A percentile compares a stretch with the other conserved stretches of the same genome.
Evolutionary conservation across 2,329 filamentous ascomycete genomes (phyloP).

Genomic region (Dactylellina cionopaga): DNA sequence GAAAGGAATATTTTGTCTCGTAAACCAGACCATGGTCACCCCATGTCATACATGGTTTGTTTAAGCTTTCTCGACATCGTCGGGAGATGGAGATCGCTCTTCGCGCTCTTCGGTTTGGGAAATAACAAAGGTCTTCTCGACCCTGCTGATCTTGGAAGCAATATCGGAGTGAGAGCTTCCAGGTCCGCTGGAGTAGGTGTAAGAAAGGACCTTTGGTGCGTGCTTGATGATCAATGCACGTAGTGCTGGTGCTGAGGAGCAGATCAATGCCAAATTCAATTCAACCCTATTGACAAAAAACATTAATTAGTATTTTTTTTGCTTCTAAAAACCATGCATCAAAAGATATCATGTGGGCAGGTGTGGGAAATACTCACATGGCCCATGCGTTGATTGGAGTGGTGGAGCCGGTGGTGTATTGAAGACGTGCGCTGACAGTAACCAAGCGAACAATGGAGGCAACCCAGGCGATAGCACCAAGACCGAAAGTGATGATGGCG

Average conservation of each 20-base stretch:
- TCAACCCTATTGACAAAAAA: conserved; percentile 37
- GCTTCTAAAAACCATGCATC: not conserved
- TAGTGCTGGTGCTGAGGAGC: conserved; percentile 48
- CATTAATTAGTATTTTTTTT: conserved; percentile 20
- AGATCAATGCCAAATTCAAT: conserved; percentile 50
- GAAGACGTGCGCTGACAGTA: conserved; percentile 27
- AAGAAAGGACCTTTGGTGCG: conserved; percentile 50
- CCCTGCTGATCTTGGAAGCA: conserved; percentile 36
- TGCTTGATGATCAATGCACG: conserved; percentile 49
- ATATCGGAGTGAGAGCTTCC: conserved; percentile 50
- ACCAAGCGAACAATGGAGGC: conserved; percentile 44
- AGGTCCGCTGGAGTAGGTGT: conserved; percentile 39
- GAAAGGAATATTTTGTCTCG: conserved; percentile 43
- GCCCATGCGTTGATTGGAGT: conserved; percentile 50
- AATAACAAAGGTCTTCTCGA: conserved; percentile 52
- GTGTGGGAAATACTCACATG: conserved; percentile 50
- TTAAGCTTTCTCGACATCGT: conserved; percentile 44
- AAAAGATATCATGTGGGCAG: conserved; percentile 14
- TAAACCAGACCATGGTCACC: conserved; percentile 52
- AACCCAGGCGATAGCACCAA: conserved; percentile 50
- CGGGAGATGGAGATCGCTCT: conserved; percentile 48
- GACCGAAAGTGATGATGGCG: conserved; percentile 50
- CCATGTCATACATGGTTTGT: conserved; percentile 23
- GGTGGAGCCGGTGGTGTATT: conserved; percentile 47
- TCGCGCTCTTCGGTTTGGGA: conserved; percentile 48